Base-by-base conservation (phyloP, 1,284 basidiomycete species). In the Microbotryum scabiosae region DNA sequence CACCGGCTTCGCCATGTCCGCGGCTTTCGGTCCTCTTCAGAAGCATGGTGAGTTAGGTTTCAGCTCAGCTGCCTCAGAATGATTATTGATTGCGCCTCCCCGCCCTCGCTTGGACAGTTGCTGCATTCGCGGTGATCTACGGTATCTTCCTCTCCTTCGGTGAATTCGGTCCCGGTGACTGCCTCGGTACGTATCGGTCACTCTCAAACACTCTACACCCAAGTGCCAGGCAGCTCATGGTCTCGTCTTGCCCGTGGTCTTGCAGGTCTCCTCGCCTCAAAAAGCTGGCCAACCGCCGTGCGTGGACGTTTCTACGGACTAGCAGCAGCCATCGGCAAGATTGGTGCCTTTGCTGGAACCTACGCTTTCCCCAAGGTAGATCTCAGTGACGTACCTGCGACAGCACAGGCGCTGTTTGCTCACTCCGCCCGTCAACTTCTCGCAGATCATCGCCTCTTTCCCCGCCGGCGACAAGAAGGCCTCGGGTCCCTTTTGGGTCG, bases 251-350 rank as follows among this genome's bases (percentile, higher is more conserved):
- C 12, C 12, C 14, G 14, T 41, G 14, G 36, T 41, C 36, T 41
- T 41, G 10, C 30, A 16, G 45, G 47, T 14, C 36, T 92, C 43
- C 79, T 93, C 62, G 90, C 90, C 8, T 80, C 84, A 60, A 93
- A 93, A 77, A 66, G 71, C 3, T 84, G 86, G 59, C 88, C 90
- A 2, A 91, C 89, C 0, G 88, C 88, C 23, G 81, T 90, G 52
- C 85, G 90, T 67, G 90, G 89, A 2, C 86, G 91, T 64, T 86
- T 86, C 74, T 94, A 91, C 72, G 88, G 87, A 32, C 71, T 84
- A 51, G 89, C 88, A 4, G 92, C 92, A 50, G 92, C 90, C 4
- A 74, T 90, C 45, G 93, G 92, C n/a, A 97, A 96, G 76, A 72
- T 90, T 50, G 88, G 88, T 30, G 90, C 90, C 5, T 91, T 92